Percentiles rank a stretch among this genome's conserved stretches.
Evolutionary conservation across 2,329 filamentous ascomycete species (phyloP).

Genomic region (Monosporascus sp.): DNA sequence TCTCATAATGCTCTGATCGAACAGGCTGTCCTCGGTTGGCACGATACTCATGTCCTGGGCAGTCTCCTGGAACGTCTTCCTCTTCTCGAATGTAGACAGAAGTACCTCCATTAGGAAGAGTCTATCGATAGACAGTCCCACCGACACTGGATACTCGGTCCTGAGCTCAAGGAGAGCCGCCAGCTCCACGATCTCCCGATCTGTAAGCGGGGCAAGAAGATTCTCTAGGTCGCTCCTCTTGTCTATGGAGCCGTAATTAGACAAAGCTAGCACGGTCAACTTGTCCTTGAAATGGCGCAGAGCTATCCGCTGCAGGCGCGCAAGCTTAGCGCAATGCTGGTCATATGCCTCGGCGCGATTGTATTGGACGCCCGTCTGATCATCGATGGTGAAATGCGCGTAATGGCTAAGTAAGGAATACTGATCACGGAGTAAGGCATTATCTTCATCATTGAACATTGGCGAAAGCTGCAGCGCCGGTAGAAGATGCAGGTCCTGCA

Average conservation of each 20-base stretch:
- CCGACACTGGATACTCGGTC: slow-evolving; percentile 71
- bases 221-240: slow-evolving; percentile 72
- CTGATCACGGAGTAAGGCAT: slow-evolving; percentile 75
- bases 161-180: slow-evolving; percentile 71
- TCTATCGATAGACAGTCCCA: slow-evolving; percentile 59
- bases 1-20: slow-evolving; percentile 71
- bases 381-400: slow-evolving; percentile 82
- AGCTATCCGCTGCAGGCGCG: slow-evolving; percentile 72
- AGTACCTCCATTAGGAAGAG: slow-evolving; percentile 67
- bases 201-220: slow-evolving; percentile 67
- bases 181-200: slow-evolving; percentile 68
- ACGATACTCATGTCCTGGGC: slow-evolving; percentile 66
- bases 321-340: slow-evolving; percentile 69
- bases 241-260: slow-evolving; percentile 86
- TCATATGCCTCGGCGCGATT: slow-evolving; percentile 71
- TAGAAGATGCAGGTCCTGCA: slow-evolving; percentile 81
- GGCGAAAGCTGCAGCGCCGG: slow-evolving; percentile 74
- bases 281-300: slow-evolving; percentile 85
- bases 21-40: slow-evolving; percentile 80
- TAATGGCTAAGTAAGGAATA: slow-evolving; percentile 80
- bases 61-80: slow-evolving; percentile 76
- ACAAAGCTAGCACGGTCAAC: slow-evolving; percentile 82
- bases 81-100: slow-evolving; percentile 68
- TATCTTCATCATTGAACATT: slow-evolving; percentile 69
- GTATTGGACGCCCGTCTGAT: slow-evolving; percentile 77